These are phyloP conservation scores for Penicillium sp. DNA, from an alignment of 2,329 filamentous ascomycete genomes.

Conservation along the genomic window DNA sequence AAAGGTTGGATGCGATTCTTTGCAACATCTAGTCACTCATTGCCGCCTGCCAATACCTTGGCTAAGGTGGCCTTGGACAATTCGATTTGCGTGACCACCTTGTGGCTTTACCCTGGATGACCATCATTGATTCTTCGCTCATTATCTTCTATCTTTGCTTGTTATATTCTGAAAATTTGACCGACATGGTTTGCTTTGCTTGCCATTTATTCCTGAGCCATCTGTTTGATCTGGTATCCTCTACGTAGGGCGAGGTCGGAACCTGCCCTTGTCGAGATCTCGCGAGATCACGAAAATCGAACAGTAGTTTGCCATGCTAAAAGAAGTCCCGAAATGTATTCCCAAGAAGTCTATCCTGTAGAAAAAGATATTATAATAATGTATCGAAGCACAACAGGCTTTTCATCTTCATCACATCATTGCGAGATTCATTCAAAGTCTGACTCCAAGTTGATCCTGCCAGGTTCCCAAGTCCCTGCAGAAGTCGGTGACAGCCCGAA, in stretches of 20 bases:
- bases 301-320: background rate
- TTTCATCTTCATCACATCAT: constrained; percentile 1
- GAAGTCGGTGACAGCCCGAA: constrained; percentile 38
- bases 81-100: constrained; percentile 10
- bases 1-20: constrained; percentile 29
- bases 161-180: constrained; percentile 14
- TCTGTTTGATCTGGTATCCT: background rate
- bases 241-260: background rate
- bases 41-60: constrained; percentile 12
- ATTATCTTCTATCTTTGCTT: constrained; percentile 14
- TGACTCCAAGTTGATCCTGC: constrained; percentile 31
- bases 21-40: constrained; percentile 18
- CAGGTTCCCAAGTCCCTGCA: constrained; percentile 43
- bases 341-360: background rate
- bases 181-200: constrained; percentile 5
- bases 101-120: constrained; percentile 13
- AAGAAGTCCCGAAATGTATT: background rate
- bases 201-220: background rate
- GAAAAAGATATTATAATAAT: background rate
- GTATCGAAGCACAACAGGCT: background rate
- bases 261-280: background rate
- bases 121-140: constrained; percentile 15
- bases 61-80: constrained; percentile 5
- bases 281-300: background rate
- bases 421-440: background rate